Evolutionary conservation across 2,329 filamentous ascomycete species (phyloP).

Genomic region (Cladosporium sp.): DNA sequence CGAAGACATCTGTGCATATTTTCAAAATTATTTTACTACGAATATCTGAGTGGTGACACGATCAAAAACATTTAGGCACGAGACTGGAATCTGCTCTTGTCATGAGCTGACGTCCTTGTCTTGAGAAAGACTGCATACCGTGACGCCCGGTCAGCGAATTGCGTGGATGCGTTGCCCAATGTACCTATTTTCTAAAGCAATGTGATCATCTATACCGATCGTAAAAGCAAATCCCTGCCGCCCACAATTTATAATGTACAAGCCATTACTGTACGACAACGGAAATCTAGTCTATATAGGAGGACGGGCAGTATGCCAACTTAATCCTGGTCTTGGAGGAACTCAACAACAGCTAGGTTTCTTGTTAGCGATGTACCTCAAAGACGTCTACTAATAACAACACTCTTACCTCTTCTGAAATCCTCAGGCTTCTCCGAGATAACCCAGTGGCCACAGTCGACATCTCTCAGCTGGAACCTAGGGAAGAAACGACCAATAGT

Average conservation of each 20-base stretch:
- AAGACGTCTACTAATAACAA: neutral
- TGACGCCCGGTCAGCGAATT: neutral
- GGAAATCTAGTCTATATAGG: constrained; percentile 6
- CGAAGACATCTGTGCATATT: neutral
- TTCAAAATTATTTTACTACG: too few species aligned
- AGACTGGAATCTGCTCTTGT: too few species aligned
- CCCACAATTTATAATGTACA: neutral
- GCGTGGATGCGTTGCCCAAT: neutral
- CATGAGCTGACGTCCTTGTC: too few species aligned
- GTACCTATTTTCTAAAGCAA: neutral
- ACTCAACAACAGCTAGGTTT: constrained; percentile 61
- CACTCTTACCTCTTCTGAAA: constrained; percentile 66
- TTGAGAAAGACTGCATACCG: neutral
- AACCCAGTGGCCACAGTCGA: constrained; percentile 83
- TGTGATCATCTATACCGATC: neutral
- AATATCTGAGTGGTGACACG: too few species aligned
- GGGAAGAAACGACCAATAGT: constrained; percentile 81
- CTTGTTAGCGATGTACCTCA: constrained; percentile 20
- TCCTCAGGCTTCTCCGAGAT: constrained; percentile 83
- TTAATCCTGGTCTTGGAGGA: constrained; percentile 55
- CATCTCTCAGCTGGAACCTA: constrained; percentile 68
- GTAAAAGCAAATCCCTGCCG: neutral
- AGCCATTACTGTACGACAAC: constrained; percentile 4
- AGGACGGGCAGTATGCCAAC: neutral
- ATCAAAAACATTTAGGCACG: too few species aligned